phyloP scores from a whole-genome alignment of 441 rosid genomes.

The Pelargonium cotyledonis region DNA sequence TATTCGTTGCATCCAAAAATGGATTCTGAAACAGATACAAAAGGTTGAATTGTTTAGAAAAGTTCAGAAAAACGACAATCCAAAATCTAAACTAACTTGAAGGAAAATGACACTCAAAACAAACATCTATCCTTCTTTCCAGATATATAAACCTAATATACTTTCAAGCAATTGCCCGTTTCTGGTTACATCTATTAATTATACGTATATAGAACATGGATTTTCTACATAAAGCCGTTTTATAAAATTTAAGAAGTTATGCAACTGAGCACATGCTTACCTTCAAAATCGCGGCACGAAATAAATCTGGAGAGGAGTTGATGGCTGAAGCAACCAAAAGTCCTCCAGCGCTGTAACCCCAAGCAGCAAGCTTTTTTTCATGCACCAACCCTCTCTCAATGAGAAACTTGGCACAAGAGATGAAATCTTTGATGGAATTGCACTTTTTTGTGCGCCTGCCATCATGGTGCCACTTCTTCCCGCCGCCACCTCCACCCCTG shows the following conservation, averaged over 20 bases:
- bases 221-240: background rate
- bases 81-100: background rate
- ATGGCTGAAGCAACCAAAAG: constrained; percentile 91
- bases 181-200: background rate
- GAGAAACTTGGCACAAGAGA: constrained; percentile 74
- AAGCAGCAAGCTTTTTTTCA: constrained; percentile 73
- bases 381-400: constrained; percentile 56
- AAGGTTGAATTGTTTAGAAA: background rate
- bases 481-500: constrained; percentile 94
- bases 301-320: constrained; percentile 57
- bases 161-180: background rate
- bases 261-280: constrained; percentile 26
- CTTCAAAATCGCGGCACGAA: constrained; percentile 82
- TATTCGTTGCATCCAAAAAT: constrained; percentile 81
- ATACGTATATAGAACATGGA: background rate
- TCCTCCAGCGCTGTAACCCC: constrained; percentile 97
- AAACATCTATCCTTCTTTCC: background rate
- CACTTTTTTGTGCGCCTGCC: constrained; percentile 60
- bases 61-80: background rate
- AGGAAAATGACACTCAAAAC: background rate
- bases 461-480: constrained; percentile 74
- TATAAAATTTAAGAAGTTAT: background rate
- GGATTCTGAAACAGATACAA: constrained; percentile 52
- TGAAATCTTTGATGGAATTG: constrained; percentile 67
- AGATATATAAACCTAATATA: background rate